phyloP scores from a whole-genome alignment of 768 basidiomycete species.

The Russula foetens region DNA sequence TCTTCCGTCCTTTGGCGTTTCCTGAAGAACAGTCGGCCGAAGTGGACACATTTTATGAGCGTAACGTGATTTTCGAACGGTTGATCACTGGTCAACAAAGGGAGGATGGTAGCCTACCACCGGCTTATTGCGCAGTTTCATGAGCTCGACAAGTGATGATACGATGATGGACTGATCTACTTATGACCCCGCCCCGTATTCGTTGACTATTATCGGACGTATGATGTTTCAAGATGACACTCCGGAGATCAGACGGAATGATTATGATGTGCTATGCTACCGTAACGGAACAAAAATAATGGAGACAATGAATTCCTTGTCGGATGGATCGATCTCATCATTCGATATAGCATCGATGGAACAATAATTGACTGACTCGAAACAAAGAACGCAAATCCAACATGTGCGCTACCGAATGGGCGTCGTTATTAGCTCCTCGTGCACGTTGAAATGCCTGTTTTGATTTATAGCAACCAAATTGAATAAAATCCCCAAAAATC shows the following conservation, averaged over 20 bases:
- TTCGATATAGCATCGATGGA: too few species aligned
- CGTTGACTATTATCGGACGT: neutral
- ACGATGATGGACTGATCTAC: neutral
- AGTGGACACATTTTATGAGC: conserved; percentile 35
- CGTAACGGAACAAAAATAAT: neutral
- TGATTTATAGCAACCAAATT: neutral
- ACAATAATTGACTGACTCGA: too few species aligned
- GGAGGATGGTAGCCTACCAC: conserved; percentile 77
- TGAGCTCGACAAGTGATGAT: neutral
- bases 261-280: too few species aligned
- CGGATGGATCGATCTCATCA: neutral
- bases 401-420: conserved; percentile 15
- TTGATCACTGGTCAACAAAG: conserved; percentile 78
- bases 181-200: neutral
- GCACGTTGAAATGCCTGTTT: conserved; percentile 43
- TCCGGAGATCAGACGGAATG: neutral
- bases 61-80: conserved; percentile 50
- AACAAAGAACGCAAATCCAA: neutral
- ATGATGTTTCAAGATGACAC: neutral
- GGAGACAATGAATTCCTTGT: neutral
- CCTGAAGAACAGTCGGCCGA: conserved; percentile 13
- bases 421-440: conserved; percentile 37
- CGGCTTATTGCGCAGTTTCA: conserved; percentile 43
- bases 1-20: neutral
- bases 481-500: neutral